Percentiles rank a stretch among this genome's conserved stretches.
These are phyloP conservation scores for Flaveria brownii DNA, from an alignment of 129 eudicot species.

Conservation along the genomic window DNA sequence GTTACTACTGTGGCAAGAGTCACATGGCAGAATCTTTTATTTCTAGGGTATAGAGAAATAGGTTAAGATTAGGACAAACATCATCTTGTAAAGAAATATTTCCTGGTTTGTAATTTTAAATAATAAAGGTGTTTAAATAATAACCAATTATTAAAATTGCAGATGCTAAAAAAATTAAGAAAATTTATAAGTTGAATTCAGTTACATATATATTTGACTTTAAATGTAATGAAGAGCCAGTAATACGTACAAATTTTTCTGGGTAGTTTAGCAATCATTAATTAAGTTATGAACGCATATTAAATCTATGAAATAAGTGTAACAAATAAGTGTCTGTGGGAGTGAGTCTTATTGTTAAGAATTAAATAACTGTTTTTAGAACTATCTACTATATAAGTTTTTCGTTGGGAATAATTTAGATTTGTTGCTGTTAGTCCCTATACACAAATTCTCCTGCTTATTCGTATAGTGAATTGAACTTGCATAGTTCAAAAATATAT, in stretches of 20 bases:
- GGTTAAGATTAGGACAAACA: slow-evolving; percentile 30
- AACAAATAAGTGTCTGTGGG: background rate
- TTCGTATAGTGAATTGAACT: no score
- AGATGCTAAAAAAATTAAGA: background rate
- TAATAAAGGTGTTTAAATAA: background rate
- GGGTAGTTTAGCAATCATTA: background rate
- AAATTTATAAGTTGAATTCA: background rate
- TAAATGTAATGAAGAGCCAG: background rate
- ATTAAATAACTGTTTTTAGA: no score
- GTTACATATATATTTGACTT: background rate
- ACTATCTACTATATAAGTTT: background rate
- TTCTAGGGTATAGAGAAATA: slow-evolving; percentile 25
- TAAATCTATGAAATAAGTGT: background rate
- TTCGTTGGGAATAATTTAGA: no score
- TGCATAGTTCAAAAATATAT: no score
- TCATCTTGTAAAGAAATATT: background rate
- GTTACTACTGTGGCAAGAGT: slow-evolving; percentile 36
- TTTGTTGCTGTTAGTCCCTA: no score
- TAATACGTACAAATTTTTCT: background rate
- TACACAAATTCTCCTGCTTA: no score
- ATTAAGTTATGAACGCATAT: background rate
- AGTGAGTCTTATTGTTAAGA: no score
- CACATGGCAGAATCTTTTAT: slow-evolving; percentile 48
- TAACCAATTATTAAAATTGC: background rate
- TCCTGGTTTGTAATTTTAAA: background rate